Base-by-base conservation (phyloP, 2,329 filamentous ascomycete species). In the Fusarium keratoplasticum region DNA sequence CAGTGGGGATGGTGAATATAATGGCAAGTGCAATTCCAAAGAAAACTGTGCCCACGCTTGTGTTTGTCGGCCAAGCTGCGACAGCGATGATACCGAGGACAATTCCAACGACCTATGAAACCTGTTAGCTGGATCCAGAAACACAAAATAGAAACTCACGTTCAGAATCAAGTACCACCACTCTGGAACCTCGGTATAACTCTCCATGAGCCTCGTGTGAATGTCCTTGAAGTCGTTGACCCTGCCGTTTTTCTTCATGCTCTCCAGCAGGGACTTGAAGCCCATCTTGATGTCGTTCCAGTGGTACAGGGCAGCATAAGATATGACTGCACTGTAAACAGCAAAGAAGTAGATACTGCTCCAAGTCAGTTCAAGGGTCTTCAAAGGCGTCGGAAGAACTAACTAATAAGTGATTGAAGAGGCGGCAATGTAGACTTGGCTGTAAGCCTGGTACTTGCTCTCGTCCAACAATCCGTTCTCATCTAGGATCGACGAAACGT, bases 141-240 rank as follows among this genome's bases (percentile, higher is more conserved):
- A 4, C n/a, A 0, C 6, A 0, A 3, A 2, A 14, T 6, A 2
- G 25, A 0, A 1, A 66, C 74, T 67, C 4, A 76, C 70, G 25
- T 77, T 77, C 1, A 77, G 66, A 18, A 78, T 33, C 2, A 77
- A 13, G 29, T 81, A 82, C 81, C 86, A 88, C 86, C 86, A 88
- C 65, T 87, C 86, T 0, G 86, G 86, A 1, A 87, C 85, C 55
- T 87, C 86, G 0, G 80, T 77, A 68, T 87, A 87, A 2, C 77
- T 80, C 6, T 79, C 73, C 85, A 88, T 87, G 2, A 85, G 76
- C 0, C 83, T 78, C 3, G 78, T 84, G 42, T 87, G 84, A 1
- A 85, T 74, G 68, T 88, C 85, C 61, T 83, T 83, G 16, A 84
- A 82, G 4, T 76, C 67, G 0, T 58, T 52, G 5, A 55, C 18